Conservation (phyloP, 345 rosid genomes). For the Garcia nutans region DNA sequence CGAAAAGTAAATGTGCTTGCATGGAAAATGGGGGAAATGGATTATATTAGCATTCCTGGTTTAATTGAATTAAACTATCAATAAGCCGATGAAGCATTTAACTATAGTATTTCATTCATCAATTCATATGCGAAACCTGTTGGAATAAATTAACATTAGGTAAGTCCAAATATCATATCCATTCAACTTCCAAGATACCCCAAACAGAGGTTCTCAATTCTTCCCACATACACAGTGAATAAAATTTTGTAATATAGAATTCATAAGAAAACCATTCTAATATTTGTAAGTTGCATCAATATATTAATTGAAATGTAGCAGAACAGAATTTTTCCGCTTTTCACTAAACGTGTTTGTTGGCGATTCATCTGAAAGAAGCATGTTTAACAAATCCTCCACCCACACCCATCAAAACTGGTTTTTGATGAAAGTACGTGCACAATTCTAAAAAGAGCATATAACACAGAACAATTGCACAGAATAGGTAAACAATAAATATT, state of each 20-base stretch:
- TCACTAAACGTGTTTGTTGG: not conserved
- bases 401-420: not conserved
- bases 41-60: not conserved
- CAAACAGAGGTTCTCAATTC: not conserved
- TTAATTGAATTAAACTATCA: not conserved
- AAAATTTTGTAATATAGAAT: not conserved
- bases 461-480: not conserved
- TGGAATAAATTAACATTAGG: not conserved
- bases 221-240: not conserved
- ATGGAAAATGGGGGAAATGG: not conserved
- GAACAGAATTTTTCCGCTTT: not conserved
- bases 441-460: not conserved
- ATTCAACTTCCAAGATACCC: not conserved
- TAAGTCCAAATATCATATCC: not conserved
- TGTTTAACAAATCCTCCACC: not conserved
- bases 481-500: not conserved
- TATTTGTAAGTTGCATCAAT: not conserved
- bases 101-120: not conserved
- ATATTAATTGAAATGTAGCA: not conserved
- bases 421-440: not conserved
- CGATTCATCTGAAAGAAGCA: not conserved
- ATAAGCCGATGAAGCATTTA: not conserved
- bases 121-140: not conserved
- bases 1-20: not conserved
- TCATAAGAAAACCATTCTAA: not conserved